These are phyloP conservation scores for Colletotrichum caudatum DNA, from an alignment of 2,329 filamentous ascomycete genomes.

Conservation along the genomic window DNA sequence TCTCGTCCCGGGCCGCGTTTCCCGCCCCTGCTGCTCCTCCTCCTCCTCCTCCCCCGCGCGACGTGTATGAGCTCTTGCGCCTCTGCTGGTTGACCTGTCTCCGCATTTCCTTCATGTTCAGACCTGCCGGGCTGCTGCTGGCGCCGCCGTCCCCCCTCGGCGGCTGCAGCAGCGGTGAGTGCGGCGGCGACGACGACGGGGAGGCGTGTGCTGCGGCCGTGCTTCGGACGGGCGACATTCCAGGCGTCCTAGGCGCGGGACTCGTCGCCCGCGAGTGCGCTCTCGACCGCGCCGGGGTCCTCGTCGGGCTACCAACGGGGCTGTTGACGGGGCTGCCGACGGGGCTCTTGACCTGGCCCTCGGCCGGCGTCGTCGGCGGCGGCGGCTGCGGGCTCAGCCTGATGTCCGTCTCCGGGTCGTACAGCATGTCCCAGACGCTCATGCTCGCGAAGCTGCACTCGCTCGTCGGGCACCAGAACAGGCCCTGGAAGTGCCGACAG, in stretches of 20 bases:
- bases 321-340: not conserved
- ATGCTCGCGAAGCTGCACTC: constrained; percentile 41
- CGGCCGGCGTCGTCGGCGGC: not conserved
- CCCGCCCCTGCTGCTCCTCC: too few relatives aligned
- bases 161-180: constrained; percentile 19
- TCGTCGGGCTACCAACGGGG: constrained; percentile 15
- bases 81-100: constrained; percentile 23
- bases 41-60: not conserved
- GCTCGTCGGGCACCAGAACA: constrained; percentile 40
- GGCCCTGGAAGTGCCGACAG: constrained; percentile 38
- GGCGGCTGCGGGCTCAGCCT: constrained; percentile 30
- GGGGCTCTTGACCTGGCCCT: not conserved
- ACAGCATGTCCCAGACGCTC: constrained; percentile 42
- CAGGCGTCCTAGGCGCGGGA: not conserved
- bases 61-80: constrained; percentile 32
- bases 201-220: not conserved
- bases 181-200: constrained; percentile 29
- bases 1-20: not conserved
- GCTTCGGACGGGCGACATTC: not conserved
- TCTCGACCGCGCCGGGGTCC: not conserved
- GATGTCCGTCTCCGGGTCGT: constrained; percentile 40
- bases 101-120: constrained; percentile 28
- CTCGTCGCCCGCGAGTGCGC: not conserved
- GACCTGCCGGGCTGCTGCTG: not conserved
- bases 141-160: not conserved